A percentile compares a stretch with the other conserved stretches of the same genome.
phyloP scores from a whole-genome alignment of 345 rosid genomes.

The Eucalyptus victrix region DNA sequence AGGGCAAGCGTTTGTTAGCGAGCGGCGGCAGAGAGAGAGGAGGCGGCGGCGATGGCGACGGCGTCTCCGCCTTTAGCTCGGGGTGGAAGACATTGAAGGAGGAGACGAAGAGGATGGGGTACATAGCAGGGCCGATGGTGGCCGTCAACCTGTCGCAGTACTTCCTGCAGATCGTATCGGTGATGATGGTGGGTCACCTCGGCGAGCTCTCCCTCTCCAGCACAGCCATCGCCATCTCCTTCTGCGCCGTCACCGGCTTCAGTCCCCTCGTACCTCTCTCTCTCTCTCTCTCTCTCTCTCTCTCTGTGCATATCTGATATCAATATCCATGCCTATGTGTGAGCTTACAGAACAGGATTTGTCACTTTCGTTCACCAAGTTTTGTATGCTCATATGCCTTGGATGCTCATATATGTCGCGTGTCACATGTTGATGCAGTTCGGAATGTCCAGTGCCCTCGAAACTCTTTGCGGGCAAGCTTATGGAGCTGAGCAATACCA shows the following conservation, averaged over 20 bases:
- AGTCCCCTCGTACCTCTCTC: slow-evolving; percentile 9
- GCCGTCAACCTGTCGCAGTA: slow-evolving; percentile 19
- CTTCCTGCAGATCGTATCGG: slow-evolving; percentile 13
- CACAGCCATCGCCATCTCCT: slow-evolving; percentile 29
- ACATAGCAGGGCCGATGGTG: slow-evolving; percentile 29
- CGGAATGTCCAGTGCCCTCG: slow-evolving; percentile 70
- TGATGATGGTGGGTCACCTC: slow-evolving; percentile 37
- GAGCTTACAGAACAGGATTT: background rate
- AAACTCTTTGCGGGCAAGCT: slow-evolving; percentile 80
- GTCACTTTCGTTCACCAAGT: background rate
- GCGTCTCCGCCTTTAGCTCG: background rate
- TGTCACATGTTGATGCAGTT: slow-evolving; percentile 15
- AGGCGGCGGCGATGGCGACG: background rate
- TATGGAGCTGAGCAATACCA: slow-evolving; percentile 37
- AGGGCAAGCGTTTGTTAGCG: background rate
- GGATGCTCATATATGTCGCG: background rate
- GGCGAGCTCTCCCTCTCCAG: slow-evolving; percentile 32
- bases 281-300: background rate
- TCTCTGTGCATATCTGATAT: background rate
- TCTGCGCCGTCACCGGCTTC: slow-evolving; percentile 25
- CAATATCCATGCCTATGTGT: background rate
- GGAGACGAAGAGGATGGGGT: slow-evolving; percentile 12
- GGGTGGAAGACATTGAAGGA: background rate
- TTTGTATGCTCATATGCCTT: background rate
- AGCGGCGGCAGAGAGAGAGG: background rate